Evolutionary conservation across 331 rosid genomes (phyloP).

Genomic region (Saraca asoca): DNA sequence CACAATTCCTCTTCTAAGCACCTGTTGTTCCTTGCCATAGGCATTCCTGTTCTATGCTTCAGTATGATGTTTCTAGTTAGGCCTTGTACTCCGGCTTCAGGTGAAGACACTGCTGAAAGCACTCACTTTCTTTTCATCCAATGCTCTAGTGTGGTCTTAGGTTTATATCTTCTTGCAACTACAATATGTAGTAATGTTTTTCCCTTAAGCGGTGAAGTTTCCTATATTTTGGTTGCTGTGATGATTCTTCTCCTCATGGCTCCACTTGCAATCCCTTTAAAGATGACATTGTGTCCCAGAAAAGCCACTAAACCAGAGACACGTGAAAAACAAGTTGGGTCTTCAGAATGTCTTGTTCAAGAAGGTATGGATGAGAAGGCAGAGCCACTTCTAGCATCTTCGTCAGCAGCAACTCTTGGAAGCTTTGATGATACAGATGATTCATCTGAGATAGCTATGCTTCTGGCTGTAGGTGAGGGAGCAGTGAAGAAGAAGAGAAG

Average conservation of each 20-base stretch:
- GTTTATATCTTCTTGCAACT: conserved; percentile 58
- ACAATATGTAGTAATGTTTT: conserved; percentile 46
- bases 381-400: conserved; percentile 48
- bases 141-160: conserved; percentile 58
- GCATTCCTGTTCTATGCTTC: conserved; percentile 64
- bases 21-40: conserved; percentile 61
- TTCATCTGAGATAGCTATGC: conserved; percentile 63
- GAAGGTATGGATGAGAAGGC: conserved; percentile 41
- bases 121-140: conserved; percentile 62
- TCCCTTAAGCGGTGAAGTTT: conserved; percentile 28
- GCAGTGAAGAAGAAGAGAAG: conserved; percentile 73
- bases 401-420: conserved; percentile 43
- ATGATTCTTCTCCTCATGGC: conserved; percentile 73
- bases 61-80: conserved; percentile 60
- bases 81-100: conserved; percentile 72
- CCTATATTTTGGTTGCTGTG: conserved; percentile 42
- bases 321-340: conserved; percentile 33
- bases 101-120: conserved; percentile 50
- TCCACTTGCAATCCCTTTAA: conserved; percentile 68
- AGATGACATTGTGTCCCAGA: conserved; percentile 64
- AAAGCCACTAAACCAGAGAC: conserved; percentile 29
- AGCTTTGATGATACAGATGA: conserved; percentile 47
- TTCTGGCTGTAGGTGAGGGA: conserved; percentile 85
- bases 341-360: conserved; percentile 38
- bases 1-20: conserved; percentile 59